phyloP scores from a whole-genome alignment of 1,139 yeast genomes.

The Trichomonascaceae sp. region DNA sequence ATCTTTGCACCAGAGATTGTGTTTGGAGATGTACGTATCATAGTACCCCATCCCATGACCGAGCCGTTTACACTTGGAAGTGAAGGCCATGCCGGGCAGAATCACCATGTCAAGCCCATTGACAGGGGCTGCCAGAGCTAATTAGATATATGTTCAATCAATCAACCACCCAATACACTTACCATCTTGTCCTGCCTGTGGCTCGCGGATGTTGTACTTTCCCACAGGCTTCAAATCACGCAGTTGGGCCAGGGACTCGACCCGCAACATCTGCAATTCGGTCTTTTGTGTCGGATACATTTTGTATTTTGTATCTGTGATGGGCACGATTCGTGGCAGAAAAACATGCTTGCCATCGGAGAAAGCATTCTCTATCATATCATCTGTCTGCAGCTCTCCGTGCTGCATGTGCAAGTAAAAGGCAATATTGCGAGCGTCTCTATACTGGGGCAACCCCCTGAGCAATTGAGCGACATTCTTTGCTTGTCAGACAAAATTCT shows the following conservation, averaged over 20 bases:
- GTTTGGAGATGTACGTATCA: slow-evolving; percentile 58
- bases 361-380: slow-evolving; percentile 39
- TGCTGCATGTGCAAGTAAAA: slow-evolving; percentile 55
- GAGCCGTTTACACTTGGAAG: slow-evolving; percentile 40
- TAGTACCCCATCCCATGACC: slow-evolving; percentile 95
- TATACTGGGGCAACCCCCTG: slow-evolving; percentile 28
- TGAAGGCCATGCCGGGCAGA: slow-evolving; percentile 80
- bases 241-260: slow-evolving; percentile 34
- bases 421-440: slow-evolving; percentile 38
- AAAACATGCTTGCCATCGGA: slow-evolving; percentile 27
- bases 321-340: slow-evolving; percentile 23
- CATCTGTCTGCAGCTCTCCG: slow-evolving; percentile 45
- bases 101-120: slow-evolving; percentile 54
- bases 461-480: slow-evolving; percentile 23
- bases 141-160: no score
- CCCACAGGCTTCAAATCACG: slow-evolving; percentile 49
- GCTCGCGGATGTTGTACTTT: slow-evolving; percentile 55
- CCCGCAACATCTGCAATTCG: slow-evolving; percentile 45
- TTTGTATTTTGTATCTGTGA: slow-evolving; percentile 7
- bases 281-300: slow-evolving; percentile 27
- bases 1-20: slow-evolving; percentile 25
- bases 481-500: slow-evolving; percentile 12
- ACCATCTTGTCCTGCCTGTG: slow-evolving; percentile 25
- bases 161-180: no score
- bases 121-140: no score